Conservation (phyloP, 352 stramenopile genomes). For the Thraustochytrium striatum region DNA sequence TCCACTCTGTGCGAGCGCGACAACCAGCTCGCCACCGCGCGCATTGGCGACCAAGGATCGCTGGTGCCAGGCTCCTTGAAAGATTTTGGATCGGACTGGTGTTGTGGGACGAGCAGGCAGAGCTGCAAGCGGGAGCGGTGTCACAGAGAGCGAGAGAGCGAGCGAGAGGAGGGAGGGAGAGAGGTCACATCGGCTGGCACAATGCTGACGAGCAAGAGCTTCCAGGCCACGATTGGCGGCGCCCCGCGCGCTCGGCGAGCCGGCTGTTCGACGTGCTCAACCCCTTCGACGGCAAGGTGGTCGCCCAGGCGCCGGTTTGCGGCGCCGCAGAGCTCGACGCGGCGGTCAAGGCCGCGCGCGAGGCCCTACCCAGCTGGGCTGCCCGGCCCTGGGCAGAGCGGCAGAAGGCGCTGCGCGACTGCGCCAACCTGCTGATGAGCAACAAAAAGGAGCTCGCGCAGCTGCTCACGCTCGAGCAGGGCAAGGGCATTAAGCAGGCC, state of each 20-base stretch:
- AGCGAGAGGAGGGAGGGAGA: no score
- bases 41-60: no score
- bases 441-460: conserved; percentile 64
- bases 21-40: no score
- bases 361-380: conserved; percentile 17
- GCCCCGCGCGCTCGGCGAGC: neutral
- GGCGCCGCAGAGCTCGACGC: conserved; percentile 2
- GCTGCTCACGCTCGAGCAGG: conserved; percentile 92
- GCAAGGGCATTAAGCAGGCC: conserved; percentile 90
- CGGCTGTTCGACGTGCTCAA: conserved; percentile 32
- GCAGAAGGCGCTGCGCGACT: conserved; percentile 4
- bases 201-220: no score
- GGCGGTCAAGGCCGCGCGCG: conserved; percentile 17
- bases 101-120: no score
- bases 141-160: no score
- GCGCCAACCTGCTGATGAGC: neutral
- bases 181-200: no score
- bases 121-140: no score
- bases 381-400: neutral
- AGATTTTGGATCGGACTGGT: no score
- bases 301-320: conserved; percentile 27
- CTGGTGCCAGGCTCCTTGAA: no score
- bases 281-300: conserved; percentile 25
- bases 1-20: no score
- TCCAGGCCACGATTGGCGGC: no score